Evolutionary conservation across 306 rosid genomes (phyloP).

Genomic region (Rosa rugosa): DNA sequence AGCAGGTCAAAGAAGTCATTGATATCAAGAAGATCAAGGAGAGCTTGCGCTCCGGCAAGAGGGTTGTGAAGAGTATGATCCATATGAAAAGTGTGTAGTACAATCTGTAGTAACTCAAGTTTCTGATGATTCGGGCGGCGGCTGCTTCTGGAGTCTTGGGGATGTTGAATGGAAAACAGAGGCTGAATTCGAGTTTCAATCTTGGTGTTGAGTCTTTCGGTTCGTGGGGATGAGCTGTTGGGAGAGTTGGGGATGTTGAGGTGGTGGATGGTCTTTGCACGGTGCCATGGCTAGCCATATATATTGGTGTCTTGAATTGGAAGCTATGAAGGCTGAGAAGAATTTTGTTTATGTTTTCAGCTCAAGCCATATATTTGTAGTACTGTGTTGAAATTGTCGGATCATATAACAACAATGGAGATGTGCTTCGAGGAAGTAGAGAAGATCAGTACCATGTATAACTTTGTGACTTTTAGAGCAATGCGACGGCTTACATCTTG

Average conservation of each 20-base stretch:
- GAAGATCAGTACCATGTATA: neutral
- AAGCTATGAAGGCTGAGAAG: neutral
- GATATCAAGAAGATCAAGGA: slow-evolving; percentile 46
- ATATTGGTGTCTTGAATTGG: slow-evolving; percentile 16
- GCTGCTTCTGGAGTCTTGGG: slow-evolving; percentile 37
- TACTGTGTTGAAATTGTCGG: neutral
- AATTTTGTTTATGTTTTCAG: neutral
- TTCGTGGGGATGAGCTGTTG: slow-evolving; percentile 18
- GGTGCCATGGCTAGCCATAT: slow-evolving; percentile 55
- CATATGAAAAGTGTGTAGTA: slow-evolving; percentile 58
- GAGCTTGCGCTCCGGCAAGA: slow-evolving; percentile 45
- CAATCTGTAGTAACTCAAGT: slow-evolving; percentile 37
- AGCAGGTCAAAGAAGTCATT: slow-evolving; percentile 48
- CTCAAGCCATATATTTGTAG: neutral
- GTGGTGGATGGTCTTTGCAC: slow-evolving; percentile 39
- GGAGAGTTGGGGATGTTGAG: slow-evolving; percentile 14
- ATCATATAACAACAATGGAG: neutral
- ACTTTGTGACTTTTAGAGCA: neutral
- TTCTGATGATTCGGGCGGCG: slow-evolving; percentile 34
- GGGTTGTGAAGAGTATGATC: slow-evolving; percentile 61
- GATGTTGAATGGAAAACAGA: slow-evolving; percentile 42
- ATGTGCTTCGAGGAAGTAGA: neutral
- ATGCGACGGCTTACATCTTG: too few relatives aligned
- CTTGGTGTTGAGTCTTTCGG: slow-evolving; percentile 36
- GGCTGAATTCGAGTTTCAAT: slow-evolving; percentile 17